A percentile compares a stretch with the other conserved stretches of the same genome.
Conservation (phyloP, 352 stramenopile species). For the Phytophthora hybrid region DNA sequence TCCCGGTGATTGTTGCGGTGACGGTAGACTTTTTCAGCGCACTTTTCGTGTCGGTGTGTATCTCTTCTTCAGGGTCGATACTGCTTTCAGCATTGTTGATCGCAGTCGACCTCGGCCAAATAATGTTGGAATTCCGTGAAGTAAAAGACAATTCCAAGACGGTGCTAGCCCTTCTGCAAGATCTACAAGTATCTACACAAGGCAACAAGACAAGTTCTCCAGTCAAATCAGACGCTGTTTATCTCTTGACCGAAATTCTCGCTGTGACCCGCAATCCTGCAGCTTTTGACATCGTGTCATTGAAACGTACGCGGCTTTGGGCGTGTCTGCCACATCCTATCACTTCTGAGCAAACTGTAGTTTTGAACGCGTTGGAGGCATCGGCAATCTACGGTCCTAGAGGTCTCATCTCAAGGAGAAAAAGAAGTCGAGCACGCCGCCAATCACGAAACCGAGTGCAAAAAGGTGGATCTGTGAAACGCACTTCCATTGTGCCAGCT, state of each 20-base stretch:
- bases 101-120: neutral
- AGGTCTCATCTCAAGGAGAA: neutral
- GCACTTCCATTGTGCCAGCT: neutral
- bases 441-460: neutral
- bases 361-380: neutral
- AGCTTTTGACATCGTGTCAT: neutral
- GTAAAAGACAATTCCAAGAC: neutral
- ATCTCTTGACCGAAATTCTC: neutral
- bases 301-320: slow-evolving; percentile 7
- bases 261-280: slow-evolving; percentile 8
- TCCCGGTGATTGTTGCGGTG: slow-evolving; percentile 10
- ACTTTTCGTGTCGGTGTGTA: slow-evolving; percentile 25
- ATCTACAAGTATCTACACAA: neutral
- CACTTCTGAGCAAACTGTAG: neutral
- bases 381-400: neutral
- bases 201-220: neutral
- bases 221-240: neutral
- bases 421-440: neutral
- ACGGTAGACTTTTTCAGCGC: slow-evolving; percentile 21
- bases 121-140: slow-evolving; percentile 1
- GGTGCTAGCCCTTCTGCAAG: neutral
- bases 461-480: neutral
- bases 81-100: neutral
- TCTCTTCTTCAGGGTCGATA: neutral
- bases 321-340: slow-evolving; percentile 8